These are phyloP conservation scores for Eimeria maxima DNA, from an alignment of 169 alveolate species.

Conservation along the genomic window DNA sequence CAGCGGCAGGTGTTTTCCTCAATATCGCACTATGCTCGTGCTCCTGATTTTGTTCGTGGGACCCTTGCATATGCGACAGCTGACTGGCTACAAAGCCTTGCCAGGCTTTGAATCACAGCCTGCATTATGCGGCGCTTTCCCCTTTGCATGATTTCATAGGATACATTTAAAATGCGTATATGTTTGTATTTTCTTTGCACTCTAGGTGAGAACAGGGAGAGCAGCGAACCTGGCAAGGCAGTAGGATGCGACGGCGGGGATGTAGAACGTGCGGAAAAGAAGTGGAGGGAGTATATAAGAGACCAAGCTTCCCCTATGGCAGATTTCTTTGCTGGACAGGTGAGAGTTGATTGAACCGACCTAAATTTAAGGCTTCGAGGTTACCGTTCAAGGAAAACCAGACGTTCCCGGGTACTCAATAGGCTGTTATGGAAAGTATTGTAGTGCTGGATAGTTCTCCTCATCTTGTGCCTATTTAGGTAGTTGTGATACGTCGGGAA, in stretches of 20 bases:
- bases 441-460: not conserved
- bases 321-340: slow-evolving; percentile 78
- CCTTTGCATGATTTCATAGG: not conserved
- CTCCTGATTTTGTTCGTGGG: not conserved
- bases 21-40: not conserved
- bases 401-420: not conserved
- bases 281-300: slow-evolving; percentile 51
- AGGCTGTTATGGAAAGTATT: not conserved
- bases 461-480: not conserved
- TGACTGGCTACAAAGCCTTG: not conserved
- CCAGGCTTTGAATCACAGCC: not conserved
- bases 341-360: not conserved
- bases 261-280: slow-evolving; percentile 59
- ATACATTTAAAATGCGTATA: not conserved
- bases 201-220: slow-evolving; percentile 10
- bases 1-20: not conserved
- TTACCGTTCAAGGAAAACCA: not conserved
- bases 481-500: not conserved
- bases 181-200: slow-evolving; percentile 10
- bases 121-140: not conserved
- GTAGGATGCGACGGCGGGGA: not conserved
- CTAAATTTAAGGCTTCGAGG: not conserved
- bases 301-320: slow-evolving; percentile 75
- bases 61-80: not conserved
- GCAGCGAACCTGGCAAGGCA: slow-evolving; percentile 30